Base-by-base conservation (phyloP, 495 filamentous ascomycete genomes). In the Tuber brumale region DNA sequence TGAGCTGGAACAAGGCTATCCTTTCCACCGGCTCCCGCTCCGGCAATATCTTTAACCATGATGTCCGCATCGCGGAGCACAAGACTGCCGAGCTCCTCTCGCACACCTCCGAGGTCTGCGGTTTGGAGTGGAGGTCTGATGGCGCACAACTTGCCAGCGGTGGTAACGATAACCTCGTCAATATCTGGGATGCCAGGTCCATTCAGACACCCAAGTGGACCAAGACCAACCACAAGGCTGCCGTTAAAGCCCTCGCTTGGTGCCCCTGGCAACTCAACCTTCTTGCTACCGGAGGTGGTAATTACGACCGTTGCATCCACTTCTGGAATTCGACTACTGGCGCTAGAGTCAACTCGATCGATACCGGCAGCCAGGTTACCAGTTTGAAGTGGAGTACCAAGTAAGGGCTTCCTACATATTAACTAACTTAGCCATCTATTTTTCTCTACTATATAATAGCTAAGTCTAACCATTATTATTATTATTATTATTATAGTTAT, bases 261-360 rank as follows among this genome's bases (percentile, higher is more conserved):
- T 99, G 95, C 88, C 96, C 95, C 43, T 99, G 95, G 95, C 96
- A 97, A 86, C 88, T 92, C 81, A 98, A 97, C 88, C 88, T 98
- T 21, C 91, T 99, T 23, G 95, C 96, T 61, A 97, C 96, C 41
- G 95, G 96, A 45, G 96, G 96, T 80, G 95, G 95, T 72, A 95
- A 94, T 37, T 95, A 97, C 84, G 95, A 98, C 83, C 91, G 93
- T 79, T 92, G 97, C 86, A 99, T 99, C 84, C 96, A 98, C 85
- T 99, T 98, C 89, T 99, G 95, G 95, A 99, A 99, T 87, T 93
- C 92, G 70, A 98, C 95, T 23, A 96, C 95, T 12, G 95, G 95
- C 75, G 95, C 95, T 41, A 91, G 95, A 73, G 95, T 95, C 84
- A 99, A 99, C 90, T 95, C 93, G 88, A 97, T 99, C 85, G 95